These are phyloP conservation scores for Trichoderma sp. DNA, from an alignment of 2,329 filamentous ascomycete genomes.

Conservation along the genomic window DNA sequence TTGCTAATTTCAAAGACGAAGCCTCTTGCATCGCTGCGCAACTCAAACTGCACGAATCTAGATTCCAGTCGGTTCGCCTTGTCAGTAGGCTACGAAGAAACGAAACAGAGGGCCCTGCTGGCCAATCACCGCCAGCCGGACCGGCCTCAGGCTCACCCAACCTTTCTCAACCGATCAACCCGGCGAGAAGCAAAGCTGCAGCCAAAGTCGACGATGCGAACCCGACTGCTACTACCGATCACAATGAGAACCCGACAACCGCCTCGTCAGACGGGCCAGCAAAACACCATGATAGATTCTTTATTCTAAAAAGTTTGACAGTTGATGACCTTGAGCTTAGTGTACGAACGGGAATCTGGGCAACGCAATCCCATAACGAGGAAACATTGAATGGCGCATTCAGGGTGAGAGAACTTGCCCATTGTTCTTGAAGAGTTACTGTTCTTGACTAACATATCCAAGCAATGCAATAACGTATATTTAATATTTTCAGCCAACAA, in stretches of 20 bases:
- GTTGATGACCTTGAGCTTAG: slow-evolving; percentile 86
- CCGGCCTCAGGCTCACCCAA: slow-evolving; percentile 44
- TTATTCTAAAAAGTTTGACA: slow-evolving; percentile 89
- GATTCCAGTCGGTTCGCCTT: slow-evolving; percentile 79
- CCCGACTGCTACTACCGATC: neutral
- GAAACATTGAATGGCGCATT: slow-evolving; percentile 77
- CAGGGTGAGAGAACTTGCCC: slow-evolving; percentile 52
- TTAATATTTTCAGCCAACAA: slow-evolving; percentile 96
- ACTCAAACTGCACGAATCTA: slow-evolving; percentile 82
- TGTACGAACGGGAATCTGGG: slow-evolving; percentile 85
- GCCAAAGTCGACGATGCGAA: neutral
- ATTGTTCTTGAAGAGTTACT: neutral
- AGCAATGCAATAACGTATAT: slow-evolving; percentile 81
- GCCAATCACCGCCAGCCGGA: slow-evolving; percentile 52
- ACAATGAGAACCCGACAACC: neutral
- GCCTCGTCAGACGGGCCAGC: neutral
- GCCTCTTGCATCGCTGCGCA: slow-evolving; percentile 71
- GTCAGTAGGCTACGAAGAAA: slow-evolving; percentile 76
- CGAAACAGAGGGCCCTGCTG: slow-evolving; percentile 43
- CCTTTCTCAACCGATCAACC: slow-evolving; percentile 18
- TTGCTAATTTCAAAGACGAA: slow-evolving; percentile 90
- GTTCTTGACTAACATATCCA: slow-evolving; percentile 12
- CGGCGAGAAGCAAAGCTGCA: slow-evolving; percentile 16
- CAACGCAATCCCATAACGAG: slow-evolving; percentile 92
- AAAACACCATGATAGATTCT: slow-evolving; percentile 68